Evolutionary conservation across 768 basidiomycete genomes (phyloP).

Genomic region (Leucocoprinus birnbaumii): DNA sequence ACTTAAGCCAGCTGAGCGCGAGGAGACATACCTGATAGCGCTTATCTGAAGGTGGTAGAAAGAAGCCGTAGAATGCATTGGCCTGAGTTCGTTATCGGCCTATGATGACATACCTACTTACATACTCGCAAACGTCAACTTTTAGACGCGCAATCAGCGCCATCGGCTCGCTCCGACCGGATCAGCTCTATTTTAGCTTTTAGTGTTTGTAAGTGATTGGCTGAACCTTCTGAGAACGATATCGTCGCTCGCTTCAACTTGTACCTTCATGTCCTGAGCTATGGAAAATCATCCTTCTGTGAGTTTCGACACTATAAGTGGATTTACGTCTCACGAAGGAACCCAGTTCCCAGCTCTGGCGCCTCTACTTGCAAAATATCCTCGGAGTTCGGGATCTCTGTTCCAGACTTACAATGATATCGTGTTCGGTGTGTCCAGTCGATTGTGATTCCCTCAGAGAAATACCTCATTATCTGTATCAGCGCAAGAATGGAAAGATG

Average conservation of each 20-base stretch:
- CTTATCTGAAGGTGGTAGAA: no score
- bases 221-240: neutral
- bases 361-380: conserved; percentile 55
- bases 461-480: conserved; percentile 1
- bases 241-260: no score
- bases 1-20: no score
- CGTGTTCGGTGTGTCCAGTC: conserved; percentile 38
- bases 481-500: conserved; percentile 75
- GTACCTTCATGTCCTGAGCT: neutral
- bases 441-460: neutral
- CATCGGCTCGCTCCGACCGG: neutral
- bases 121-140: neutral
- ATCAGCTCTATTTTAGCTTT: neutral
- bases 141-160: neutral
- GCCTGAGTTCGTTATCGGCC: neutral
- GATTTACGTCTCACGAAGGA: conserved; percentile 1
- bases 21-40: no score
- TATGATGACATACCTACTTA: neutral
- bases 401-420: conserved; percentile 81
- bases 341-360: conserved; percentile 45
- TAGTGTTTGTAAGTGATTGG: neutral
- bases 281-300: conserved; percentile 30
- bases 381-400: conserved; percentile 52
- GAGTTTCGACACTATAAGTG: neutral
- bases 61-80: no score